Base-by-base conservation (phyloP, 805 yeast genomes). In the Suhomyces canberraensis region DNA sequence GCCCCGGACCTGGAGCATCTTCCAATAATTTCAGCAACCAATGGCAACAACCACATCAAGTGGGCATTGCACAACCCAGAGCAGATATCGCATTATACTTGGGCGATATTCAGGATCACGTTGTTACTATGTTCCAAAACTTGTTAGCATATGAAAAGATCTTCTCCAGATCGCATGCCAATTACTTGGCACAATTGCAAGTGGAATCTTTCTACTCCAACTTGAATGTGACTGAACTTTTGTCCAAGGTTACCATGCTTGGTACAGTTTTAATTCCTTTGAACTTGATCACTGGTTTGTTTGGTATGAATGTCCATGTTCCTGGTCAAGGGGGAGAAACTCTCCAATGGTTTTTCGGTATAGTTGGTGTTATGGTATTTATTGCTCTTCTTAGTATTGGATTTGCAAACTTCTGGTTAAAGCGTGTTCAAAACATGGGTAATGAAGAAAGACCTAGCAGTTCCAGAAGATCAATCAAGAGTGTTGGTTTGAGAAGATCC, bases 1-100 rank as follows among this genome's bases (percentile, higher is more conserved):
- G 66, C 4, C 66, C 64, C 3, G 54, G 50, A 6, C 65, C 67
- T 1, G 67, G 66, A 4, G 60, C 64, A 13, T 44, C 58, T 36
- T 27, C 33, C 20, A 18, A 26, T 17, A 28, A 22, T 16, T 25
- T 26, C 25, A 33, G 37, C 25, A 29, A 16, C 31, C 37, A 37
- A 11, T 35, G 38, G 42, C 42, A 39, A 20, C 28, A 30, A 24
- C 28, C 24, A 4, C 19, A 21, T 15, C 31, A 20, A 11, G 35
- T 32, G 3, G 48, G 44, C 15, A 46, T 51, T 3, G 57, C 51
- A 1, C 60, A 54, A 28, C 60, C 60, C 8, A 43, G 60, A 22
- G 59, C 59, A n/a, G 60, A 56, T 33, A 56, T 56, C 35, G 60
- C 60, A 1, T 49, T 56, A 44, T 56, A 53, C 32, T 45, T 56